phyloP scores from a whole-genome alignment of 148 eudicot species.

The Vaccinium darrowii region DNA sequence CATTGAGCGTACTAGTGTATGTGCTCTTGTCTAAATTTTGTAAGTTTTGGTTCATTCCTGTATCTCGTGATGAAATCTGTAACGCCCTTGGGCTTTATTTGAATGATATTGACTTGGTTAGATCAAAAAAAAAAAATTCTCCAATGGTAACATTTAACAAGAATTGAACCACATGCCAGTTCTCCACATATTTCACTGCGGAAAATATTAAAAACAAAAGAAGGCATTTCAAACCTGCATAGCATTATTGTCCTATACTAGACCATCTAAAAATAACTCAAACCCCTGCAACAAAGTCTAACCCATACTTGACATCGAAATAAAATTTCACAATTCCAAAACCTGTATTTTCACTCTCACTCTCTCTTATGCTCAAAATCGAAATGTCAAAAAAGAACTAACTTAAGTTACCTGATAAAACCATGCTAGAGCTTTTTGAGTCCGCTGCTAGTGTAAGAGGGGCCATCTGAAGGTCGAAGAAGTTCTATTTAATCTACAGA shows the following conservation, averaged over 20 bases:
- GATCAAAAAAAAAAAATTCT: neutral
- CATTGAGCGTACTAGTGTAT: too few relatives aligned
- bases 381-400: neutral
- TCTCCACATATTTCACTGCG: neutral
- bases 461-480: conserved; percentile 33
- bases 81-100: too few relatives aligned
- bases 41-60: too few relatives aligned
- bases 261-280: neutral
- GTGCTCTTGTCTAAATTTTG: too few relatives aligned
- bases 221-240: neutral
- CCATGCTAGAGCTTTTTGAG: conserved; percentile 37
- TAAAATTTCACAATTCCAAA: neutral
- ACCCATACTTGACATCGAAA: neutral
- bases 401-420: conserved; percentile 36
- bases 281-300: neutral
- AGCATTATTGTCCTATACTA: neutral
- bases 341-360: neutral
- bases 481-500: conserved; percentile 3
- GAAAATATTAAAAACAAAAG: neutral
- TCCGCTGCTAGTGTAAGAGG: conserved; percentile 50
- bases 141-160: neutral
- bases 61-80: too few relatives aligned
- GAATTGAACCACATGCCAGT: neutral
- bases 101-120: too few relatives aligned
- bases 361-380: neutral